These are phyloP conservation scores for Daucus carota DNA, from an alignment of 129 eudicot genomes.

Conservation along the genomic window DNA sequence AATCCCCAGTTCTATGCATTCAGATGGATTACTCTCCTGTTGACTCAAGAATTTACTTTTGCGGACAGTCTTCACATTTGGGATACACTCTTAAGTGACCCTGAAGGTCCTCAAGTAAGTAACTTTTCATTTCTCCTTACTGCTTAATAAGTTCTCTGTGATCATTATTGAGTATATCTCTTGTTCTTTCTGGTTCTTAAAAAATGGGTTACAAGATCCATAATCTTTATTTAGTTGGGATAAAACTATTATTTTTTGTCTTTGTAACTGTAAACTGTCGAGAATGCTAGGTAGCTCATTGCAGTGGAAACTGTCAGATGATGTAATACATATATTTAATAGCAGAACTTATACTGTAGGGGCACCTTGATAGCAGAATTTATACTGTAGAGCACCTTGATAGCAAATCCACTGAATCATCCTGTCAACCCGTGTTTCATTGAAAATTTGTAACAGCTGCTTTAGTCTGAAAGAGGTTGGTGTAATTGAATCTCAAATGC, in stretches of 20 bases:
- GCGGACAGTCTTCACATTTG: slow-evolving; percentile 78
- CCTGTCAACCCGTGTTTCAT: neutral
- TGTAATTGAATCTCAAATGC: neutral
- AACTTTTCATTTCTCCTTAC: neutral
- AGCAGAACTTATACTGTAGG: no score
- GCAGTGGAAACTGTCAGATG: neutral
- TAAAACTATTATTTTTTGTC: neutral
- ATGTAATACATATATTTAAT: neutral
- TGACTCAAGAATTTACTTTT: slow-evolving; percentile 91
- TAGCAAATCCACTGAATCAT: neutral
- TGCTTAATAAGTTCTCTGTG: neutral
- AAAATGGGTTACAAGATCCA: neutral
- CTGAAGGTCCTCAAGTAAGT: slow-evolving; percentile 90
- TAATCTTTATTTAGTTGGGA: neutral
- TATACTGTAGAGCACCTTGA: neutral
- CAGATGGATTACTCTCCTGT: slow-evolving; percentile 94
- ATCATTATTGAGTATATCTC: neutral
- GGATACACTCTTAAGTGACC: slow-evolving; percentile 93
- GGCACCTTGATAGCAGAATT: no score
- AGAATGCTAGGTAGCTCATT: neutral
- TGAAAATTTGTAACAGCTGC: neutral
- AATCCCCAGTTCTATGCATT: slow-evolving; percentile 99
- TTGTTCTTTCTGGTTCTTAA: neutral
- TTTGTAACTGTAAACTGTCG: no score
- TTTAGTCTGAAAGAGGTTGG: neutral